These are phyloP conservation scores for Cyathus striatus DNA, from an alignment of 768 basidiomycete species.

Conservation along the genomic window DNA sequence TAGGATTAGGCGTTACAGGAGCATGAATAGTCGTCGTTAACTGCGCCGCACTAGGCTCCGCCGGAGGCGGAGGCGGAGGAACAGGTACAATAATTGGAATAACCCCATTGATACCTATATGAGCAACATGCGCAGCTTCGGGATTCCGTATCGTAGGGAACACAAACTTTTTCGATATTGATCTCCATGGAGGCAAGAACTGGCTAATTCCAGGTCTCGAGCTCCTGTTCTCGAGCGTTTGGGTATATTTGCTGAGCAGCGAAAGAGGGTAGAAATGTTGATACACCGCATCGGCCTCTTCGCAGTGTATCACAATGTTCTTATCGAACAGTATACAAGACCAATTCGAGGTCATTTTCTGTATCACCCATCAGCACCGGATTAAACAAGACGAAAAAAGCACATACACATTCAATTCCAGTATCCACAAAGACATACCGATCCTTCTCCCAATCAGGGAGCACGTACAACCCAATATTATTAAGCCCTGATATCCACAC, in stretches of 20 bases:
- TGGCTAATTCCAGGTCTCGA: constrained; percentile 35
- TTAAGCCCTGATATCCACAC: constrained; percentile 58
- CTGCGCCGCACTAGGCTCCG: background rate
- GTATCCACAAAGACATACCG: constrained; percentile 74
- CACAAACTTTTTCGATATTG: constrained; percentile 46
- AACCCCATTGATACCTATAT: background rate
- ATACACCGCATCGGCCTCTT: constrained; percentile 58
- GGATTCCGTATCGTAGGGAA: constrained; percentile 28
- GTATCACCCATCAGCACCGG: background rate
- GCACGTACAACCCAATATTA: constrained; percentile 56
- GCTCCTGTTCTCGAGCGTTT: constrained; percentile 16
- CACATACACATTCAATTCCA: constrained; percentile 65
- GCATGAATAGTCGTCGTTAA: constrained; percentile 6
- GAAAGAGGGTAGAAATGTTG: constrained; percentile 67
- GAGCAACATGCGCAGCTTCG: constrained; percentile 5
- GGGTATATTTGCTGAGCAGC: constrained; percentile 28
- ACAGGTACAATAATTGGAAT: background rate
- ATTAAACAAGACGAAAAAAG: background rate
- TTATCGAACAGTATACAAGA: constrained; percentile 64
- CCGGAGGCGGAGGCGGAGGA: background rate
- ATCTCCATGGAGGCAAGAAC: constrained; percentile 37
- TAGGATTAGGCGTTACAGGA: constrained; percentile 22
- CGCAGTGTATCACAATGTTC: constrained; percentile 71
- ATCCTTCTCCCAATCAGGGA: constrained; percentile 60
- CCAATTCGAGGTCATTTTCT: constrained; percentile 72